Percentiles rank a stretch among this genome's conserved stretches.
phyloP scores from a whole-genome alignment of 805 yeast species.

The Yarrowia sp. region DNA sequence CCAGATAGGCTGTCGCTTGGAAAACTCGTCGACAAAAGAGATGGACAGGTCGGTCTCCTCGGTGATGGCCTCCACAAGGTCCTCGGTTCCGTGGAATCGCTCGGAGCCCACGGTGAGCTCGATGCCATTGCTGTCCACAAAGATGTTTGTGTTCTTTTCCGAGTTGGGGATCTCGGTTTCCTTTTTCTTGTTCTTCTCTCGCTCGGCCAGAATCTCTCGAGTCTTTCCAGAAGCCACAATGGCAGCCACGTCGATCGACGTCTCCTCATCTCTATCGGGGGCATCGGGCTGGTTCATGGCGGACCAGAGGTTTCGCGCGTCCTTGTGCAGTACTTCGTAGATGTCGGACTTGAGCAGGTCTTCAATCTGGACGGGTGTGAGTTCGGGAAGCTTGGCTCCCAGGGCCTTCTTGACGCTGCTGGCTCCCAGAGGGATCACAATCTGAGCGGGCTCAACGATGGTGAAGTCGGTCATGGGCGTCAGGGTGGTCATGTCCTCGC shows the following conservation, averaged over 20 bases:
- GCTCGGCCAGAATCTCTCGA: slow-evolving; percentile 64
- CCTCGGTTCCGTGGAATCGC: slow-evolving; percentile 76
- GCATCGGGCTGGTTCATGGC: slow-evolving; percentile 44
- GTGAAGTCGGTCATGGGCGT: slow-evolving; percentile 77
- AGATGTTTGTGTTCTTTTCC: slow-evolving; percentile 70
- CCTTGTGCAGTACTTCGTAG: slow-evolving; percentile 69
- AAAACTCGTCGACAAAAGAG: slow-evolving; percentile 59
- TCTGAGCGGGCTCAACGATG: slow-evolving; percentile 54
- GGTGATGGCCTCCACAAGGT: slow-evolving; percentile 56
- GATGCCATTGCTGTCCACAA: slow-evolving; percentile 58
- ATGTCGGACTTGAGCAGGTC: slow-evolving; percentile 70
- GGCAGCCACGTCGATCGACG: slow-evolving; percentile 83
- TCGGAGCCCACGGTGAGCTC: slow-evolving; percentile 78
- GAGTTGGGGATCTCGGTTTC: slow-evolving; percentile 47
- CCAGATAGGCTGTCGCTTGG: slow-evolving; percentile 77
- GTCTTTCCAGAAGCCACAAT: slow-evolving; percentile 77
- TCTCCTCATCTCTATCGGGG: slow-evolving; percentile 56
- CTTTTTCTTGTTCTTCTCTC: slow-evolving; percentile 51
- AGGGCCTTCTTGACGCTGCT: slow-evolving; percentile 56
- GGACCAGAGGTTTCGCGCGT: slow-evolving; percentile 60
- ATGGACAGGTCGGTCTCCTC: slow-evolving; percentile 54
- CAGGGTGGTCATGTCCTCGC: slow-evolving; percentile 70
- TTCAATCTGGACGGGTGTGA: slow-evolving; percentile 61
- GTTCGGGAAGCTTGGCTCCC: slow-evolving; percentile 53
- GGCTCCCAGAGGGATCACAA: slow-evolving; percentile 60